Evolutionary conservation across 371 early-diverging fungal species (phyloP).

Genomic region (Mycotypha africana): DNA sequence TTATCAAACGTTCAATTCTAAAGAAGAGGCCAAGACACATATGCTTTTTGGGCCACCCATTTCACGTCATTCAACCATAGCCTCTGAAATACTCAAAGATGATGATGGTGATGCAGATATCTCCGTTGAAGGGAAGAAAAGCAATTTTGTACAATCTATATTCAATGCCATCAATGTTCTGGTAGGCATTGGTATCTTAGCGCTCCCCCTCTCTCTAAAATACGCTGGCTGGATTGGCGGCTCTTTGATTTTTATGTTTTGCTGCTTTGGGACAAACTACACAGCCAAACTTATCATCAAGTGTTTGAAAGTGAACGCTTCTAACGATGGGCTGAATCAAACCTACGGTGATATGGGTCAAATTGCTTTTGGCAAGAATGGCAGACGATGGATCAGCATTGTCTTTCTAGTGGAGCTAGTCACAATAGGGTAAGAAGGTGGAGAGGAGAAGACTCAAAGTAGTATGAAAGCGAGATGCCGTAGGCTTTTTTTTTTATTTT

Average conservation of each 20-base stretch:
- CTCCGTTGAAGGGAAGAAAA: too few species aligned
- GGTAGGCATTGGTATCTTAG: constrained; percentile 54
- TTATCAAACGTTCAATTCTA: too few species aligned
- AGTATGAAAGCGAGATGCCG: background rate
- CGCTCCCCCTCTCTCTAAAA: constrained; percentile 27
- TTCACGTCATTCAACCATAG: too few species aligned
- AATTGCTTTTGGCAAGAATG: constrained; percentile 54
- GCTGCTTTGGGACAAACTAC: constrained; percentile 40
- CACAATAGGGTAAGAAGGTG: constrained; percentile 37
- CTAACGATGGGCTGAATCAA: constrained; percentile 1
- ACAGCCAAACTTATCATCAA: constrained; percentile 54
- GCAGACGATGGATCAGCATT: constrained; percentile 33
- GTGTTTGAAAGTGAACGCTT: constrained; percentile 34
- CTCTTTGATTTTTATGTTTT: constrained; percentile 40
- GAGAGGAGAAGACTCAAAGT: too few species aligned
- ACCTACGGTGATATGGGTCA: constrained; percentile 66
- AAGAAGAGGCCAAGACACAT: too few species aligned
- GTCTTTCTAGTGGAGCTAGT: constrained; percentile 63
- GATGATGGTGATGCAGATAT: too few species aligned
- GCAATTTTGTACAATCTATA: constrained; percentile 37
- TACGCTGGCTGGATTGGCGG: constrained; percentile 52
- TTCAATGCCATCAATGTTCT: constrained; percentile 60
- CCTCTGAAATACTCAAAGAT: too few species aligned
- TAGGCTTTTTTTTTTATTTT: background rate
- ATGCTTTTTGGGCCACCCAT: too few species aligned